Evolutionary conservation across 2,329 filamentous ascomycete species (phyloP).

Genomic region (Aspergillus intermedius): DNA sequence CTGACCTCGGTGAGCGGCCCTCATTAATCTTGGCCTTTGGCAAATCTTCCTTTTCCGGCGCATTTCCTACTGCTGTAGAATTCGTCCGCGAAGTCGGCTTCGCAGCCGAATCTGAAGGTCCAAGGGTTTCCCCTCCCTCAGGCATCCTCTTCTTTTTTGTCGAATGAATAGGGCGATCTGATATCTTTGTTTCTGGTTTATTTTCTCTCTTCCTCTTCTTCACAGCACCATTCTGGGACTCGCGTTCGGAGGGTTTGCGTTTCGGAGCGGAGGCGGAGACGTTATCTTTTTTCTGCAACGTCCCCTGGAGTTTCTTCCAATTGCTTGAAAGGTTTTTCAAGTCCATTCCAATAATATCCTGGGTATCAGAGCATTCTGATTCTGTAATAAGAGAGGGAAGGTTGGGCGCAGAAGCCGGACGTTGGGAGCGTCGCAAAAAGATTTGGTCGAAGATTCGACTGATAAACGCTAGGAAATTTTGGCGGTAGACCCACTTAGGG

Average conservation of each 20-base stretch:
- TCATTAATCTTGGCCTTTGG: constrained; percentile 54
- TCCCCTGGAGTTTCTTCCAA: constrained; percentile 46
- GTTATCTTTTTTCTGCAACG: constrained; percentile 32
- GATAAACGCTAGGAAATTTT: constrained; percentile 12
- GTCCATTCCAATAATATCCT: constrained; percentile 32
- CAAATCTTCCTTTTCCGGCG: constrained; percentile 31
- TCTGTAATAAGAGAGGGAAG: neutral
- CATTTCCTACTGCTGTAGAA: constrained; percentile 49
- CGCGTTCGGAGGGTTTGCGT: constrained; percentile 29
- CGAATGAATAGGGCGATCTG: constrained; percentile 12
- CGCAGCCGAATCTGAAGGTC: constrained; percentile 56
- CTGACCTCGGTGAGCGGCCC: constrained; percentile 48
- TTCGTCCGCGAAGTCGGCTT: constrained; percentile 55
- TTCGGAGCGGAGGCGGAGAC: constrained; percentile 20
- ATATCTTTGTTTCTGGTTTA: constrained; percentile 16
- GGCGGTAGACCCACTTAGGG: constrained; percentile 9
- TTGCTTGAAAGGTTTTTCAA: constrained; percentile 41
- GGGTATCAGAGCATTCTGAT: constrained; percentile 17
- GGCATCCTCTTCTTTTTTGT: constrained; percentile 29
- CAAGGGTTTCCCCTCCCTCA: constrained; percentile 40
- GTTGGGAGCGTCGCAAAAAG: neutral
- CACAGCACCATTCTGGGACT: constrained; percentile 22
- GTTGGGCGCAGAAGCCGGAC: neutral
- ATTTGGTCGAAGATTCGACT: neutral
- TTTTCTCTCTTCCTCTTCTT: constrained; percentile 27